These are phyloP conservation scores for Tricholoma saponaceum DNA, from an alignment of 768 basidiomycete genomes.

Conservation along the genomic window DNA sequence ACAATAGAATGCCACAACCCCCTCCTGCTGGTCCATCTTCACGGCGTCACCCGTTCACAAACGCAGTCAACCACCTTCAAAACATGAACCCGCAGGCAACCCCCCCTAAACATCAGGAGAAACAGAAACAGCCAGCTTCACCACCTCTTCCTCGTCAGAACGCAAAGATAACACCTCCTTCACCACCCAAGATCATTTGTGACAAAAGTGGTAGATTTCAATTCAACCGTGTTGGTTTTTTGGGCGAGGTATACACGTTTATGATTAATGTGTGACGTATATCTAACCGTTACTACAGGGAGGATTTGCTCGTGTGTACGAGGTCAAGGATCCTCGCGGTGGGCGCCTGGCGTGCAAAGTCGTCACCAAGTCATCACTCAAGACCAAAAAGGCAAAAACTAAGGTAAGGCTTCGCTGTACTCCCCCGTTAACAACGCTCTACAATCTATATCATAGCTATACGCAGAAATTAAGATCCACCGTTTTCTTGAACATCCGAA, in stretches of 20 bases:
- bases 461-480: constrained; percentile 98
- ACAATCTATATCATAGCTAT: constrained; percentile 53
- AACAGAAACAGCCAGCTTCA: constrained; percentile 38
- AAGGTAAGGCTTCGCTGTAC: constrained; percentile 53
- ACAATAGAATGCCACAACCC: constrained; percentile 25
- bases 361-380: constrained; percentile 86
- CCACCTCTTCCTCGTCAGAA: constrained; percentile 81
- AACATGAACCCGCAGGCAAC: constrained; percentile 24
- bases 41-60: constrained; percentile 27
- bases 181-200: constrained; percentile 71
- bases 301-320: constrained; percentile 95
- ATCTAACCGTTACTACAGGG: constrained; percentile 41
- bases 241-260: constrained; percentile 72
- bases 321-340: constrained; percentile 74
- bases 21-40: constrained; percentile 21
- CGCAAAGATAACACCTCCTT: constrained; percentile 75
- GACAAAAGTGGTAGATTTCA: constrained; percentile 56
- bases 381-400: constrained; percentile 95
- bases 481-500: constrained; percentile 87
- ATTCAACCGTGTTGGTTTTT: constrained; percentile 72
- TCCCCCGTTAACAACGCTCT: neutral
- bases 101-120: constrained; percentile 35
- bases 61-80: constrained; percentile 26
- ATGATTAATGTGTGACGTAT: constrained; percentile 16
- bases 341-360: constrained; percentile 85